Conservation (phyloP, 2,329 filamentous ascomycete genomes). For the Neoascochyta sp. region DNA sequence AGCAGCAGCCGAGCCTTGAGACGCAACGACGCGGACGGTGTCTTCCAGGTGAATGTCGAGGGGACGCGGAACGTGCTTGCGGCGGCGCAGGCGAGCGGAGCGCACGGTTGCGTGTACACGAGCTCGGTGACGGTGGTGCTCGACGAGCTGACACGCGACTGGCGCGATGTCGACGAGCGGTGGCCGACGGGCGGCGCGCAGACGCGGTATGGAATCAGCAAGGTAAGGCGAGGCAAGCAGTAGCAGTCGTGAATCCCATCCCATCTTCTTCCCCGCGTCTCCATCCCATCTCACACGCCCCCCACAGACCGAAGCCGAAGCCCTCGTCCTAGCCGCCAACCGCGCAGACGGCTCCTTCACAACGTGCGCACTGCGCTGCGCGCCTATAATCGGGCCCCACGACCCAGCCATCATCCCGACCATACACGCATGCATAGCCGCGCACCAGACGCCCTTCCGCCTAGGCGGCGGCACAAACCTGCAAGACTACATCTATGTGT, state of each 20-base stretch:
- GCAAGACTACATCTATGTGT: conserved; percentile 68
- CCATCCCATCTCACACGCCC: neutral
- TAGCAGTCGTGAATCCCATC: too few species aligned
- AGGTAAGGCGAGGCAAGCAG: conserved; percentile 53
- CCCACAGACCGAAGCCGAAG: conserved; percentile 69
- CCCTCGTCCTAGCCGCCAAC: conserved; percentile 74
- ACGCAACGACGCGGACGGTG: conserved; percentile 47
- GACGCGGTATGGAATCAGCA: conserved; percentile 83
- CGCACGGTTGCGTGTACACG: conserved; percentile 84
- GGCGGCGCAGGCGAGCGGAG: conserved; percentile 64
- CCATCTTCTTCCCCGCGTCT: neutral
- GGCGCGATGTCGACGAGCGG: conserved; percentile 79
- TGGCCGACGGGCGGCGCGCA: conserved; percentile 72
- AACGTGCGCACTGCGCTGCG: conserved; percentile 78
- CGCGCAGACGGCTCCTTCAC: conserved; percentile 54
- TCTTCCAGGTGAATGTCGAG: conserved; percentile 81
- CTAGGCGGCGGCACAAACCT: conserved; percentile 71
- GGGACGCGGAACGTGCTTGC: conserved; percentile 76
- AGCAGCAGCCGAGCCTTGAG: too few species aligned
- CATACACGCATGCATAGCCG: conserved; percentile 67
- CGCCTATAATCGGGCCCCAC: conserved; percentile 86
- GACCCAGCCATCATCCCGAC: conserved; percentile 73
- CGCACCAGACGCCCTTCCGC: conserved; percentile 70
- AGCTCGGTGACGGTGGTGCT: conserved; percentile 83
- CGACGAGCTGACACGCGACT: conserved; percentile 69